Evolutionary conservation across 1,139 yeast genomes (phyloP).

Genomic region (Meyerozyma sp.): DNA sequence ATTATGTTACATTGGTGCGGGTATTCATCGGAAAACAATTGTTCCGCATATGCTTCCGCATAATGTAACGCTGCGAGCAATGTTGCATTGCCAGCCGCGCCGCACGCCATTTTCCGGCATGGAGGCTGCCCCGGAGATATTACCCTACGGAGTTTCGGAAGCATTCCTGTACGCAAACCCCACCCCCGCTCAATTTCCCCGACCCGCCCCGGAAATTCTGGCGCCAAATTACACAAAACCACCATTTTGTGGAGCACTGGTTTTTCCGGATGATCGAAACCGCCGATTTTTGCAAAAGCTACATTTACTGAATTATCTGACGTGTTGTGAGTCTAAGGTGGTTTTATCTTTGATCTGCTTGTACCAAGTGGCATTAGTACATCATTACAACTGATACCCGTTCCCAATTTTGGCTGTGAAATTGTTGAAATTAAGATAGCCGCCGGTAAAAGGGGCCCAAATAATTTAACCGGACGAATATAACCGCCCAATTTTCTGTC

Average conservation of each 20-base stretch:
- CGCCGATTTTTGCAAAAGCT: background rate
- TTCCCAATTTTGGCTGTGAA: background rate
- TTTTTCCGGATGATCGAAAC: conserved; percentile 1
- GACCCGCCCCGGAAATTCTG: conserved; percentile 2
- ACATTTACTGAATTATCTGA: background rate
- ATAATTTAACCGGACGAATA: no score
- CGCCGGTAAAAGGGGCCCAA: background rate
- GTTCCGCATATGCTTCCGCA: background rate
- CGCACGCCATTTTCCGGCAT: background rate
- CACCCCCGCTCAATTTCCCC: conserved; percentile 2
- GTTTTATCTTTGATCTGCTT: background rate
- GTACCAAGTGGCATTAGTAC: no score
- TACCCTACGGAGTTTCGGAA: background rate
- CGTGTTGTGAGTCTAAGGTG: background rate
- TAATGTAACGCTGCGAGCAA: background rate
- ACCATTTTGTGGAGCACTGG: background rate
- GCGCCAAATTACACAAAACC: background rate
- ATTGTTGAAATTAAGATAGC: background rate
- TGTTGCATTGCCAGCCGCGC: background rate
- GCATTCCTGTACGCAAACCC: conserved; percentile 1
- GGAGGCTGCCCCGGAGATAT: background rate
- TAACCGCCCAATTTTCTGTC: no score
- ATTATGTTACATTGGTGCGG: background rate
- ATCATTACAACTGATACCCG: background rate
- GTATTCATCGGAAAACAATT: no score